Conservation (phyloP, 2,329 filamentous ascomycete species). For the Hymenoscyphus repandus region DNA sequence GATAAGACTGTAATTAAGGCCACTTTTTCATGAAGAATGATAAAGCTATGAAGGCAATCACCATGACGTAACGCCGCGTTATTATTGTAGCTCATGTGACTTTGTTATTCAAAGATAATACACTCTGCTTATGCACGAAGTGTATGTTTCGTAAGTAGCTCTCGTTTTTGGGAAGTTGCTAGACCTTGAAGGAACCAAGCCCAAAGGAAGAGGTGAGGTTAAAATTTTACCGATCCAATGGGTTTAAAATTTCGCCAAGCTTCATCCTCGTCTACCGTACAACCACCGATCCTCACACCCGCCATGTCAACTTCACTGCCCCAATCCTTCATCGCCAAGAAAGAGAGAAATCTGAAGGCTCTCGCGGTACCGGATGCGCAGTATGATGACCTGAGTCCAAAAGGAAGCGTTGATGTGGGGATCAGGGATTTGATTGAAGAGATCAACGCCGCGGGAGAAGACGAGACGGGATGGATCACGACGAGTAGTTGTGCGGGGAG, state of each 20-base stretch:
- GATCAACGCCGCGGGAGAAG: constrained; percentile 60
- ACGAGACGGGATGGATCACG: constrained; percentile 63
- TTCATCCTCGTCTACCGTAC: background rate
- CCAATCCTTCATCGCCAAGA: constrained; percentile 52
- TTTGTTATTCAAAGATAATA: no score
- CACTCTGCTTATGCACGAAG: no score
- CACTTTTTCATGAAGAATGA: no score
- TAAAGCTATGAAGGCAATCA: no score
- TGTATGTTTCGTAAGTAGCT: no score
- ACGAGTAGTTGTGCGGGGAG: constrained; percentile 91
- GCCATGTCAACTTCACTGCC: constrained; percentile 11
- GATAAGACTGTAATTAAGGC: no score
- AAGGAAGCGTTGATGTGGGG: constrained; percentile 76
- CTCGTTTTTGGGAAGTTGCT: no score
- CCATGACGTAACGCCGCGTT: no score
- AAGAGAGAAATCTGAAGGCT: constrained; percentile 65
- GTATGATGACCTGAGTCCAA: constrained; percentile 82
- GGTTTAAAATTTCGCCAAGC: background rate
- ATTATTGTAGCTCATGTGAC: no score
- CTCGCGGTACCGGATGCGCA: constrained; percentile 63
- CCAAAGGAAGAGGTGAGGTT: no score
- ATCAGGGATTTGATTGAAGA: constrained; percentile 73
- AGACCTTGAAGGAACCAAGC: no score
- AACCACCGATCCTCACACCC: background rate
- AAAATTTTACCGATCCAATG: background rate